These are phyloP conservation scores for Colletotrichum falcatum DNA, from an alignment of 2,329 filamentous ascomycete genomes.

Conservation along the genomic window DNA sequence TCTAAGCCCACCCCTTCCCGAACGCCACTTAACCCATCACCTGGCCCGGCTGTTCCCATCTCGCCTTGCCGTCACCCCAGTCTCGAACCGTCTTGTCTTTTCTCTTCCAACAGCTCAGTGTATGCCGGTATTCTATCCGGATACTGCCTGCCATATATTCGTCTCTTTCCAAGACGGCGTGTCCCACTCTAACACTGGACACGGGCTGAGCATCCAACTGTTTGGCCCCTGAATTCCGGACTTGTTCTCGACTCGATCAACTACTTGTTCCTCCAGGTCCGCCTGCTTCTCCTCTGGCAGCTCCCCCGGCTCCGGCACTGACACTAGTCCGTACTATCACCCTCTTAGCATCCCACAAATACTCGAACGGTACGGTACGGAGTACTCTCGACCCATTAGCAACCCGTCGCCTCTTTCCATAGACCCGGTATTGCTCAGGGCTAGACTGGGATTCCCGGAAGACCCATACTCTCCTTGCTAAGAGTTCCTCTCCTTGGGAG, in stretches of 20 bases:
- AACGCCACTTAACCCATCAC: constrained; percentile 38
- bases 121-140: constrained; percentile 7
- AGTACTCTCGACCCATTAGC: constrained; percentile 1
- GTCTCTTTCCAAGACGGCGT: constrained; percentile 7
- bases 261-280: background rate
- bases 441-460: constrained; percentile 10
- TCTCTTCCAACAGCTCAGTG: constrained; percentile 28
- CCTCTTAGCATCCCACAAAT: constrained; percentile 2
- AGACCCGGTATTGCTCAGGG: constrained; percentile 25
- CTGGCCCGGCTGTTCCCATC: constrained; percentile 22
- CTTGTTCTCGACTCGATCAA: constrained; percentile 3
- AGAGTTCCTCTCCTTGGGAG: constrained; percentile 15
- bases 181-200: constrained; percentile 5
- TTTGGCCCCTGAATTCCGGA: constrained; percentile 16
- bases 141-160: constrained; percentile 22
- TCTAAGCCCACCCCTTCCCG: constrained; percentile 27
- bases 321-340: constrained; percentile 6
- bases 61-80: constrained; percentile 22
- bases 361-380: background rate
- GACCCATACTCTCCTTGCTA: constrained; percentile 11
- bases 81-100: constrained; percentile 21
- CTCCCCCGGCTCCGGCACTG: constrained; percentile 7
- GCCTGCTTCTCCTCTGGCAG: constrained; percentile 7
- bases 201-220: constrained; percentile 11
- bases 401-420: constrained; percentile 11